Conservation (phyloP, 176 grass and related monocot genomes). For the Echinochloa phyllopogon region DNA sequence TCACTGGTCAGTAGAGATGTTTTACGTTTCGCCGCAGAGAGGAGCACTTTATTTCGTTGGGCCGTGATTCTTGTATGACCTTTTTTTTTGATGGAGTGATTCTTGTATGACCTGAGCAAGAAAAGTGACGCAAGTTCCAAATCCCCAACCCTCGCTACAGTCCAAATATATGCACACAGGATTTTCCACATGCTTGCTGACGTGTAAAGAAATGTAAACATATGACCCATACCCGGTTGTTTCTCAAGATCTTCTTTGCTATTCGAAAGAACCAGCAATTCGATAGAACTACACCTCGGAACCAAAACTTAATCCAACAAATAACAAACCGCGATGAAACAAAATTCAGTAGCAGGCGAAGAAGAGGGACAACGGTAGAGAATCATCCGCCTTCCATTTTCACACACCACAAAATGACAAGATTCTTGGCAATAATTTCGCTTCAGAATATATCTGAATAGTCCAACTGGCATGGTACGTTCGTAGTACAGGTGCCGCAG, state of each 20-base stretch:
- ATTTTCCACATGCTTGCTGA: conserved; percentile 4
- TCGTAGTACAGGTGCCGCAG: conserved; percentile 33
- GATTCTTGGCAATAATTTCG: conserved; percentile 14
- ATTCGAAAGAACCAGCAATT: not conserved
- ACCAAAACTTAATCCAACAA: not conserved
- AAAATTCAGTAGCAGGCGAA: not conserved
- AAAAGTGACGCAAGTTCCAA: not conserved
- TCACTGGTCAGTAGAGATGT: not conserved
- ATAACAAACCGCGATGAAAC: not conserved
- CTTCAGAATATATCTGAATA: conserved; percentile 17
- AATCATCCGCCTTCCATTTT: conserved; percentile 31
- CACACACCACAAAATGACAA: conserved; percentile 25
- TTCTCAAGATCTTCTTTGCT: not conserved
- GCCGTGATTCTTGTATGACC: not conserved
- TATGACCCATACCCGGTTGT: not conserved
- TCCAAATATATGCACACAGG: conserved; percentile 1
- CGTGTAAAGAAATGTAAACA: not conserved
- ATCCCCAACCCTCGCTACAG: not conserved
- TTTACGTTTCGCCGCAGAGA: not conserved
- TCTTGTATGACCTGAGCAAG: not conserved
- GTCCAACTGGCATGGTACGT: conserved; percentile 14
- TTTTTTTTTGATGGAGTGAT: no score
- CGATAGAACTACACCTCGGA: not conserved
- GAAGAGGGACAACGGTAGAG: not conserved
- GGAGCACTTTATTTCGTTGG: not conserved